These are phyloP conservation scores for Malassezia globosa DNA, from an alignment of 1,284 basidiomycete genomes.

Conservation along the genomic window DNA sequence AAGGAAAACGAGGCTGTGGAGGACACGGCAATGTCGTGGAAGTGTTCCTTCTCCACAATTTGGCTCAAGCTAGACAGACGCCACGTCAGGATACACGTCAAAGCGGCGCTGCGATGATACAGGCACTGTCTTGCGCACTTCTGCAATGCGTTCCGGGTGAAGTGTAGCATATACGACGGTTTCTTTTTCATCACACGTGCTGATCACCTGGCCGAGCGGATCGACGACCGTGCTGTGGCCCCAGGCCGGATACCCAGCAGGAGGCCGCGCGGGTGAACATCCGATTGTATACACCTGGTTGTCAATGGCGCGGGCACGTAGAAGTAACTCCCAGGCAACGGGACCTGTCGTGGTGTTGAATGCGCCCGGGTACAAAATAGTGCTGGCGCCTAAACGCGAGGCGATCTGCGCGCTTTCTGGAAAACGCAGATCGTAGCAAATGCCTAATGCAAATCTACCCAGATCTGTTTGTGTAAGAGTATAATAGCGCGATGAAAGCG, in stretches of 20 bases:
- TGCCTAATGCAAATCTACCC: constrained; percentile 76
- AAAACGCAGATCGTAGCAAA: constrained; percentile 71
- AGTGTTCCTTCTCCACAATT: too few relatives aligned
- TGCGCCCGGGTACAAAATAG: constrained; percentile 62
- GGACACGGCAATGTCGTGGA: too few relatives aligned
- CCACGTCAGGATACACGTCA: constrained; percentile 34
- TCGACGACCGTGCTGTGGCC: constrained; percentile 39
- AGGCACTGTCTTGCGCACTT: constrained; percentile 30
- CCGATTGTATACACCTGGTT: constrained; percentile 91
- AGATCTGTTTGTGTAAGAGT: constrained; percentile 56
- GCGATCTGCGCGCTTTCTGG: constrained; percentile 87
- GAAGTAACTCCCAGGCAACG: constrained; percentile 87
- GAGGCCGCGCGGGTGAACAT: constrained; percentile 86
- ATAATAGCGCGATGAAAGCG: too few relatives aligned
- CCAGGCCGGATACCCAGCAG: constrained; percentile 50
- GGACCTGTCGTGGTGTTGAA: constrained; percentile 70
- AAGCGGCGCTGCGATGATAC: constrained; percentile 36
- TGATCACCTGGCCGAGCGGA: constrained; percentile 62
- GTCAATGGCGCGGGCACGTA: constrained; percentile 77
- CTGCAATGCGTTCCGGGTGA: constrained; percentile 28
- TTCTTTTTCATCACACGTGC: constrained; percentile 67
- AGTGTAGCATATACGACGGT: constrained; percentile 55
- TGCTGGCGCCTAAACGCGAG: constrained; percentile 72
- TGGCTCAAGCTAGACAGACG: too few relatives aligned
- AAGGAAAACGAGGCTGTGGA: neutral